Base-by-base conservation (phyloP, 345 rosid genomes). In the Acer negundo region DNA sequence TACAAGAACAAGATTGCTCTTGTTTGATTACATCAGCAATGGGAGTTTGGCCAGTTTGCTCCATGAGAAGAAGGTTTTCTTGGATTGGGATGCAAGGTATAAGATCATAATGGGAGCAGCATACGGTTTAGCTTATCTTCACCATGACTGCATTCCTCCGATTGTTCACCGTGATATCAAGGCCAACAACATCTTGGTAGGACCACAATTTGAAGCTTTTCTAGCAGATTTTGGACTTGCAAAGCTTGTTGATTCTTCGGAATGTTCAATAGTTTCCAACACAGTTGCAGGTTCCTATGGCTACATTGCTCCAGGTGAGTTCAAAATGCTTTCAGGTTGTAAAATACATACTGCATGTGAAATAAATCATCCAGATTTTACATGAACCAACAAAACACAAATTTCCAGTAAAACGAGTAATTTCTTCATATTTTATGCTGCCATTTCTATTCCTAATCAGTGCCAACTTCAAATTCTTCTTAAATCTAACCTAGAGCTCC, bases 261-360 rank as follows among this genome's bases (percentile, higher is more conserved):
- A 88, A 69, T 75, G 79, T 75, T 82, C 89, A 0, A 74, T 77
- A 51, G 85, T 79, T 62, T 85, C 95, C 61, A 77, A 85, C 64
- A 80, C 85, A 15, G 84, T 91, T 42, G 93, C 95, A 26, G 95
- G 95, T 12, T 91, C 95, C 56, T 91, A 88, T 71, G 95, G 95
- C 12, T 91, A 91, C 88, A 91, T 91, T 75, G 93, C 93, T 72
- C 95, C 95, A 1, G 95, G 95, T 91, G 62, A 86, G 85, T 87
- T 55, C 1, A 70, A 35, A 58, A 62, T 69, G n/a, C 28, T 65
- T 42, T 61, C 70, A 19, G 22, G 61, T 7, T 73, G 67, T 75
- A 44, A 2, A 61, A 47, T 31, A 31, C 20, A 59, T 65, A 7
- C 7, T 28, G 10, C 44, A 74, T 10, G 10, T 47, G 12, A 35